Evolutionary conservation across 306 rosid species (phyloP).

Genomic region (Pyrus pyrifolia): DNA sequence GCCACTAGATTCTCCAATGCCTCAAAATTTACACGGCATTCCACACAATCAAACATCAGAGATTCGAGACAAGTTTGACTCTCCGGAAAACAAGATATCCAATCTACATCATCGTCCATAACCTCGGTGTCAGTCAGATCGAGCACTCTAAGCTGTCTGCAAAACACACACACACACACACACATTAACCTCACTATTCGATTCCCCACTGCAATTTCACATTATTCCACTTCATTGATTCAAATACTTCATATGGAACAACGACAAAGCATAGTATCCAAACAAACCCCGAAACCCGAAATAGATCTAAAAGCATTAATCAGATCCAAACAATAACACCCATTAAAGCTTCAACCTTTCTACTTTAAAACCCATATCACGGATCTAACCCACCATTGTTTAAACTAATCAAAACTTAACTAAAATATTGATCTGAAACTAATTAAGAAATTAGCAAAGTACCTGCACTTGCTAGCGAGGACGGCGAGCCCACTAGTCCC

Average conservation of each 20-base stretch:
- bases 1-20: conserved; percentile 78
- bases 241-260: background rate
- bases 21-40: conserved; percentile 46
- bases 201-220: conserved; percentile 12
- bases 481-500: conserved; percentile 64
- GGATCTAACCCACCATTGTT: conserved; percentile 10
- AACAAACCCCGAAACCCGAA: background rate
- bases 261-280: conserved; percentile 1
- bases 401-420: background rate
- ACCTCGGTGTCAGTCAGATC: conserved; percentile 72
- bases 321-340: conserved; percentile 19
- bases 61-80: conserved; percentile 55
- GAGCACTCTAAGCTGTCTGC: conserved; percentile 70
- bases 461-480: conserved; percentile 68
- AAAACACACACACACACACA: background rate
- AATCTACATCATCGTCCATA: conserved; percentile 57
- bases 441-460: background rate
- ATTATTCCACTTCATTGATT: background rate
- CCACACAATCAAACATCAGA: conserved; percentile 68
- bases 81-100: conserved; percentile 73
- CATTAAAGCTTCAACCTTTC: background rate
- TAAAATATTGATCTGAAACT: background rate
- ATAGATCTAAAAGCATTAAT: conserved; percentile 12
- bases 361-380: background rate
- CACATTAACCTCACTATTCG: background rate